These are phyloP conservation scores for Juncus effusus DNA, from an alignment of 176 grass and related monocot genomes.

Conservation along the genomic window DNA sequence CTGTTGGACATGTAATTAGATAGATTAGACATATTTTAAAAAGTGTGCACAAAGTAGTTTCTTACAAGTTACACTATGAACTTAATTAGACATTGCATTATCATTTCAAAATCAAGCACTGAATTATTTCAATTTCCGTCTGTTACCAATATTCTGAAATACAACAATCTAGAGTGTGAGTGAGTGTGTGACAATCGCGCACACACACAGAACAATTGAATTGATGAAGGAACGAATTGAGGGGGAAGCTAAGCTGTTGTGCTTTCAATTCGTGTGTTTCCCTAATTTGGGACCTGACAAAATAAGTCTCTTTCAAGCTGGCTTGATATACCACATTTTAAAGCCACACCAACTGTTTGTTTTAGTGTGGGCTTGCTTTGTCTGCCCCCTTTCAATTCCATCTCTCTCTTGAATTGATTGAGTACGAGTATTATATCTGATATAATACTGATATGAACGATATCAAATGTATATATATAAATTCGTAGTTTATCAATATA, in stretches of 20 bases:
- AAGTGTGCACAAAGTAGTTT: too few relatives aligned
- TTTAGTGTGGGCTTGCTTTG: constrained; percentile 21
- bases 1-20: too few relatives aligned
- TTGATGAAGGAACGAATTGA: neutral
- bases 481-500: too few relatives aligned
- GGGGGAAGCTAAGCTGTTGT: neutral
- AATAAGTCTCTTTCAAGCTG: constrained; percentile 5
- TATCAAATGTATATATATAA: too few relatives aligned
- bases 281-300: constrained; percentile 7
- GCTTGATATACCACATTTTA: constrained; percentile 20
- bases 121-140: too few relatives aligned
- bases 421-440: too few relatives aligned
- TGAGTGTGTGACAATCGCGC: constrained; percentile 17
- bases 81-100: too few relatives aligned
- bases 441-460: too few relatives aligned
- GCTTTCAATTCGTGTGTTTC: constrained; percentile 19
- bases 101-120: too few relatives aligned
- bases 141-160: too few relatives aligned
- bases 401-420: neutral
- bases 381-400: constrained; percentile 6
- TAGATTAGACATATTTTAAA: too few relatives aligned
- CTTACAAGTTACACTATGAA: too few relatives aligned
- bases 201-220: neutral
- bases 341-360: constrained; percentile 18
- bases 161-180: neutral